These are phyloP conservation scores for Scheffersomyces amazonensis DNA, from an alignment of 805 yeast species.

Conservation along the genomic window DNA sequence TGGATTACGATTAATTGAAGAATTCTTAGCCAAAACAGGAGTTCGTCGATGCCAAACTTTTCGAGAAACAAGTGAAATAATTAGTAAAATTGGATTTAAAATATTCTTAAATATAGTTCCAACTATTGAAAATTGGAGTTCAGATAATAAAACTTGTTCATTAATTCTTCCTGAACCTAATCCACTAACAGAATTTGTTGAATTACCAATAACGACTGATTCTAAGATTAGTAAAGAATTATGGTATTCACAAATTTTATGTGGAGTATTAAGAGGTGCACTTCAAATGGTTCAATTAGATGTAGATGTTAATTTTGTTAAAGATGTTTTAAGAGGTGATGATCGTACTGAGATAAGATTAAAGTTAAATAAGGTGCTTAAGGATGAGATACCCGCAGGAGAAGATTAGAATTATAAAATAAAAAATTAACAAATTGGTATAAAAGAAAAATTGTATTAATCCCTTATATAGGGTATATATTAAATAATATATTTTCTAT, in stretches of 20 bases:
- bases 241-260: slow-evolving; percentile 90
- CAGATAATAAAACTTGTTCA: slow-evolving; percentile 71
- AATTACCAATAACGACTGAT: slow-evolving; percentile 69
- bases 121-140: slow-evolving; percentile 67
- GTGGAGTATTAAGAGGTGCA: slow-evolving; percentile 90
- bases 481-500: too few species aligned
- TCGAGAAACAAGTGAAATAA: slow-evolving; percentile 82
- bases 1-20: slow-evolving; percentile 88
- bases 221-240: slow-evolving; percentile 64
- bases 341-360: slow-evolving; percentile 76
- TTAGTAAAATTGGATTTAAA: slow-evolving; percentile 86
- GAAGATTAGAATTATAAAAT: slow-evolving; percentile 82
- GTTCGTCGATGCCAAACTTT: slow-evolving; percentile 76
- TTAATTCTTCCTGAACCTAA: slow-evolving; percentile 69
- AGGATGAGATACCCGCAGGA: slow-evolving; percentile 96
- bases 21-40: slow-evolving; percentile 86
- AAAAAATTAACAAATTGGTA: too few species aligned
- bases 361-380: slow-evolving; percentile 65
- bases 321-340: slow-evolving; percentile 82
- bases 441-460: too few species aligned
- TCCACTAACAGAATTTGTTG: slow-evolving; percentile 94
- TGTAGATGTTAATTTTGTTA: slow-evolving; percentile 75
- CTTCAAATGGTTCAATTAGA: slow-evolving; percentile 95
- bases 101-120: slow-evolving; percentile 85
- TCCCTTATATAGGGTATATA: too few species aligned